Conservation (phyloP, 345 rosid genomes). For the Passiflora organensis region DNA sequence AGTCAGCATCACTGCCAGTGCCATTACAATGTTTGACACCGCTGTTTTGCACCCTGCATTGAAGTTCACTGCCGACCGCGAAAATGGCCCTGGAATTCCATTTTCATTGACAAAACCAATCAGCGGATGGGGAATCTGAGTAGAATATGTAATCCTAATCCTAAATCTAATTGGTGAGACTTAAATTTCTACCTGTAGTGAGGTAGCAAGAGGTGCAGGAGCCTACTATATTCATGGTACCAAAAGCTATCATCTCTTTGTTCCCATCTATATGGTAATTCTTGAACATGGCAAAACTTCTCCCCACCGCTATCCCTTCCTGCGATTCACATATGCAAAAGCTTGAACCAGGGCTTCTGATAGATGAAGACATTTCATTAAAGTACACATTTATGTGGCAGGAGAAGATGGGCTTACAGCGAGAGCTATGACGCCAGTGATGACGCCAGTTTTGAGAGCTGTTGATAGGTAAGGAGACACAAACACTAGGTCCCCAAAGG, state of each 20-base stretch:
- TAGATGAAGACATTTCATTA: no score
- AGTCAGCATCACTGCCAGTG: slow-evolving; percentile 77
- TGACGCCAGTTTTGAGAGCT: slow-evolving; percentile 67
- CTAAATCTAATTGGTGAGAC: no score
- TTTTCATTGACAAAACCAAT: background rate
- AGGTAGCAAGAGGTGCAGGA: slow-evolving; percentile 91
- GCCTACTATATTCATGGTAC: slow-evolving; percentile 88
- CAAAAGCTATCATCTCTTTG: slow-evolving; percentile 97
- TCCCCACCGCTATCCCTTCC: slow-evolving; percentile 97
- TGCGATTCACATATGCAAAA: slow-evolving; percentile 17
- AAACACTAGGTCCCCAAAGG: slow-evolving; percentile 58
- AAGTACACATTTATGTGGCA: no score
- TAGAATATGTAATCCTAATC: no score
- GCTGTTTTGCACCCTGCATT: slow-evolving; percentile 91
- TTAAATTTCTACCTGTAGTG: slow-evolving; percentile 51
- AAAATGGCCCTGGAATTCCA: slow-evolving; percentile 68
- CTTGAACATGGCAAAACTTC: slow-evolving; percentile 88
- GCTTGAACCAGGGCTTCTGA: no score
- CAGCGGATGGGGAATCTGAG: no score
- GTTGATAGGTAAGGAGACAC: slow-evolving; percentile 55
- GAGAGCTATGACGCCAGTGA: slow-evolving; percentile 81
- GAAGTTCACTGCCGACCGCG: slow-evolving; percentile 86
- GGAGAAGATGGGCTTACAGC: slow-evolving; percentile 49
- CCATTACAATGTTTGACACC: slow-evolving; percentile 90
- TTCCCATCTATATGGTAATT: slow-evolving; percentile 90